A percentile compares a stretch with the other conserved stretches of the same genome.
Evolutionary conservation across 2,329 filamentous ascomycete species (phyloP).

Genomic region (Stagonosporopsis chrysanthemi): DNA sequence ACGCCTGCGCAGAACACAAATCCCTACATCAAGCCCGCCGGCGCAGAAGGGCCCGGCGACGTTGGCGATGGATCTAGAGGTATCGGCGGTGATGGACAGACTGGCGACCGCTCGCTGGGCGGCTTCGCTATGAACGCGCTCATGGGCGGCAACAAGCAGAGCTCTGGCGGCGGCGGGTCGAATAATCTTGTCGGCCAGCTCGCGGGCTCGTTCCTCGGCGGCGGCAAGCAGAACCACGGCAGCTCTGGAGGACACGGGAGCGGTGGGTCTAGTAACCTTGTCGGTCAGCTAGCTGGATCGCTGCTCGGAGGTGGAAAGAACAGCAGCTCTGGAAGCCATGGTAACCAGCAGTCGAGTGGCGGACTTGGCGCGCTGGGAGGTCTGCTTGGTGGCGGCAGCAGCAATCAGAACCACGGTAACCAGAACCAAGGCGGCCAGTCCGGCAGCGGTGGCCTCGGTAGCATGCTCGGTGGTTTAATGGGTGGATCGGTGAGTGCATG

Average conservation of each 20-base stretch:
- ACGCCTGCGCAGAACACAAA: conserved; percentile 59
- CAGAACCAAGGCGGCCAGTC: no score
- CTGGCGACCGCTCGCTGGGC: conserved; percentile 66
- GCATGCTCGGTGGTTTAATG: conserved; percentile 45
- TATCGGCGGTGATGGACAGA: conserved; percentile 55
- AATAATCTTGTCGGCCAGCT: conserved; percentile 60
- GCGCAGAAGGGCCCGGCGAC: conserved; percentile 36
- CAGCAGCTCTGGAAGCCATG: conserved; percentile 43
- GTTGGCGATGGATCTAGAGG: conserved; percentile 58
- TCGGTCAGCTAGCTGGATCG: conserved; percentile 63
- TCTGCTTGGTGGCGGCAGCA: conserved; percentile 14
- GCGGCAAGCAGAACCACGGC: conserved; percentile 45
- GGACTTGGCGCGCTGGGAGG: conserved; percentile 35
- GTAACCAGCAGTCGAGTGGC: conserved; percentile 16
- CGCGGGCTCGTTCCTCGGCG: conserved; percentile 57
- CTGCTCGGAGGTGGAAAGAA: conserved; percentile 51
- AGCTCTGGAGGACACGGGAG: conserved; percentile 39
- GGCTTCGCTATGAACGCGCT: conserved; percentile 68
- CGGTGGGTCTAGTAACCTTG: conserved; percentile 51
- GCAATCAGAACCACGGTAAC: conserved; percentile 12
- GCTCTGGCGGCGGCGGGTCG: conserved; percentile 40
- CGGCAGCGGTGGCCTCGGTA: conserved; percentile 30
- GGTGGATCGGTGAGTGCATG: conserved; percentile 45
- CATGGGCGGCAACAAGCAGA: conserved; percentile 47
- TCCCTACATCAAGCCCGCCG: conserved; percentile 66